Evolutionary conservation across 768 basidiomycete species (phyloP).

Genomic region (Tremella fuciformis): DNA sequence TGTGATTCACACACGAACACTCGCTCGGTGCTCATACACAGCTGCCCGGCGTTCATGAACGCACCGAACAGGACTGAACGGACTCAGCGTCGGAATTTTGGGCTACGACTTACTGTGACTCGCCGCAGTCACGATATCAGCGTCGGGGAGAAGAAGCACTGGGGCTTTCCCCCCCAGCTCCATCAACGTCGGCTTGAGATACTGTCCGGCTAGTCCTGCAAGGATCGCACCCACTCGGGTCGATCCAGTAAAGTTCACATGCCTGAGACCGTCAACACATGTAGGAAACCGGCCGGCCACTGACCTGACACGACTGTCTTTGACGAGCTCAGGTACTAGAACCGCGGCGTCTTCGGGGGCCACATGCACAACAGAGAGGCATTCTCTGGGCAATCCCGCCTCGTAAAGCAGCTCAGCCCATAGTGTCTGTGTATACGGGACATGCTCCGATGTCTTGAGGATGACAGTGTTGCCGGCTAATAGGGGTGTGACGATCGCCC

Average conservation of each 20-base stretch:
- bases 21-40: conserved; percentile 41
- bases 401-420: conserved; percentile 49
- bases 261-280: conserved; percentile 40
- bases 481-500: conserved; percentile 48
- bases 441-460: conserved; percentile 46
- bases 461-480: conserved; percentile 51
- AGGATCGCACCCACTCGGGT: conserved; percentile 45
- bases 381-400: conserved; percentile 62
- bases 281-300: conserved; percentile 55
- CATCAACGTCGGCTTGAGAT: conserved; percentile 48
- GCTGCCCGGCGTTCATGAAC: conserved; percentile 35
- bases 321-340: background rate
- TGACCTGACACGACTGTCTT: conserved; percentile 53
- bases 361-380: conserved; percentile 54
- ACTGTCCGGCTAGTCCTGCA: conserved; percentile 38
- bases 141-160: conserved; percentile 54
- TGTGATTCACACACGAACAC: conserved; percentile 24
- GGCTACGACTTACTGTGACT: conserved; percentile 61
- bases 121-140: conserved; percentile 58
- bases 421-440: conserved; percentile 43
- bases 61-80: conserved; percentile 34
- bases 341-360: background rate
- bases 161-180: conserved; percentile 51
- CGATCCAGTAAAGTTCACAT: conserved; percentile 56
- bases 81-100: conserved; percentile 52